A percentile compares a stretch with the other conserved stretches of the same genome.
phyloP scores from a whole-genome alignment of 148 eudicot genomes.

The Salicornia ramosissima region DNA sequence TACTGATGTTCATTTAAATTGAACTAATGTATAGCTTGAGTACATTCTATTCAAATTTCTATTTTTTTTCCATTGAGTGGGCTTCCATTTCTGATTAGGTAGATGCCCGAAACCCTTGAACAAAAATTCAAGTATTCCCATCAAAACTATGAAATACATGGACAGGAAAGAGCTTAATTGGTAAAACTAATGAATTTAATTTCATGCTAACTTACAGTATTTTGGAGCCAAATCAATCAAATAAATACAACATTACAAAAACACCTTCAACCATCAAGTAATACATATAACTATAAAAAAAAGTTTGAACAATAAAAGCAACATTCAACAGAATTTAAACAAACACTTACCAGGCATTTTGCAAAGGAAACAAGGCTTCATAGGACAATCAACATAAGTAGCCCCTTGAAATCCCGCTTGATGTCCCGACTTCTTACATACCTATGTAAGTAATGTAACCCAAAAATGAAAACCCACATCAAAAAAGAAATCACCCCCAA shows the following conservation, averaged over 20 bases:
- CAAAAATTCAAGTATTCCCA: too few relatives aligned
- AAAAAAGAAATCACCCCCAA: background rate
- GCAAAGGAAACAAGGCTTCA: slow-evolving; percentile 98
- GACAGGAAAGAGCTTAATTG: too few relatives aligned
- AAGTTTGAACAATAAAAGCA: background rate
- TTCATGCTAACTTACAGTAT: background rate
- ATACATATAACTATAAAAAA: too few relatives aligned
- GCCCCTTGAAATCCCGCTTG: slow-evolving; percentile 96
- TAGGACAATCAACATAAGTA: slow-evolving; percentile 95
- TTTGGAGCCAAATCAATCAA: background rate
- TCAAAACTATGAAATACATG: too few relatives aligned
- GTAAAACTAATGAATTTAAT: too few relatives aligned
- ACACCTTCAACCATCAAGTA: background rate
- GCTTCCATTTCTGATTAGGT: too few relatives aligned
- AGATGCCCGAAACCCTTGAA: background rate
- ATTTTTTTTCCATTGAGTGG: too few relatives aligned
- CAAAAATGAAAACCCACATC: background rate
- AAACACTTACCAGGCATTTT: slow-evolving; percentile 81
- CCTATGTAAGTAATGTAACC: slow-evolving; percentile 37
- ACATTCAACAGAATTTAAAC: background rate
- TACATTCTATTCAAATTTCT: too few relatives aligned
- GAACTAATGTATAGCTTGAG: too few relatives aligned
- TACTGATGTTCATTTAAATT: too few relatives aligned
- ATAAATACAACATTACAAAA: background rate
- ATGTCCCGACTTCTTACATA: slow-evolving; percentile 83